These are phyloP conservation scores for Tylopilus intermedius DNA, from an alignment of 768 basidiomycete genomes.

Conservation along the genomic window DNA sequence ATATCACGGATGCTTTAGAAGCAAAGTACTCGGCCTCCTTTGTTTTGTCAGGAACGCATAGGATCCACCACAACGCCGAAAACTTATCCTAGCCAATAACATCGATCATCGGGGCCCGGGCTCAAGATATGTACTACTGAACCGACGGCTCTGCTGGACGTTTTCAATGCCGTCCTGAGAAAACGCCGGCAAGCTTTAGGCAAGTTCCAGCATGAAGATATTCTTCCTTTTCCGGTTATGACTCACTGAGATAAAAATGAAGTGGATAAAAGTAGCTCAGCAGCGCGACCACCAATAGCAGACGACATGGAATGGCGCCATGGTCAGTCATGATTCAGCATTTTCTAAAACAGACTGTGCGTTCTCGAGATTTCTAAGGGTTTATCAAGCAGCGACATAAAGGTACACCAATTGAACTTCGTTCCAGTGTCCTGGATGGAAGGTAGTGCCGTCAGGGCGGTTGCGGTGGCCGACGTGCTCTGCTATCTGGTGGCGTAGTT, in stretches of 20 bases:
- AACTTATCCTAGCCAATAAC: too few species aligned
- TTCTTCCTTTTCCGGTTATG: background rate
- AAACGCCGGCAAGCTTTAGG: background rate
- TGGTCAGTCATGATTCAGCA: slow-evolving; percentile 2
- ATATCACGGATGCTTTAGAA: too few species aligned
- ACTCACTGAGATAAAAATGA: background rate
- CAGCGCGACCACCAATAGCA: background rate
- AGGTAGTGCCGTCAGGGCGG: background rate
- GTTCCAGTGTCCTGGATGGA: background rate
- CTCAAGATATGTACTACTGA: too few species aligned
- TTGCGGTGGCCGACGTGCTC: slow-evolving; percentile 6
- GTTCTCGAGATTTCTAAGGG: slow-evolving; percentile 11
- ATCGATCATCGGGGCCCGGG: too few species aligned
- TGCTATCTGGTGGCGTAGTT: background rate
- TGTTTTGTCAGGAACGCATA: too few species aligned
- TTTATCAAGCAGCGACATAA: background rate
- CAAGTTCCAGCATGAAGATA: background rate
- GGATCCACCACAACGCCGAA: too few species aligned
- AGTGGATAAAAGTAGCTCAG: background rate
- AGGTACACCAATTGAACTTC: background rate
- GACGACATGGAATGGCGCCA: background rate
- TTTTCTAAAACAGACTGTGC: slow-evolving; percentile 3
- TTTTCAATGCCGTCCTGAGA: too few species aligned
- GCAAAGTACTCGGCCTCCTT: too few species aligned
- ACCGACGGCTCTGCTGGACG: too few species aligned